Base-by-base conservation (phyloP, 257 asterid genomes). In the Solanum rostratum region DNA sequence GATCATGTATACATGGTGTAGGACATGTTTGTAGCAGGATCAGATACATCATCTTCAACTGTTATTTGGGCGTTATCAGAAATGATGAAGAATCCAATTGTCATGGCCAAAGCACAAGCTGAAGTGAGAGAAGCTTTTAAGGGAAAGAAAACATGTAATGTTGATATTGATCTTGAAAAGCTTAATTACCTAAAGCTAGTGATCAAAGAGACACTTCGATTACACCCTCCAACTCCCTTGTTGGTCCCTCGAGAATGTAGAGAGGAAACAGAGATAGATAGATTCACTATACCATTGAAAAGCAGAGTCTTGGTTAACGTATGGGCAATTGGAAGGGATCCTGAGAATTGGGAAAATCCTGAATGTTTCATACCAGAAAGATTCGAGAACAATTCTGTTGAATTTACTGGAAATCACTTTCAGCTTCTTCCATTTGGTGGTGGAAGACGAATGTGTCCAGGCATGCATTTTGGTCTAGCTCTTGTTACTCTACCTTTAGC, bases 211-310 rank as follows among this genome's bases (percentile, higher is more conserved):
- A 66, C 49, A 16, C 76, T 66, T 0, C 30, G 76, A 7, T 16
- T 66, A 33, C 76, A 66, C 22, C 89, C 89, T 43, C 55, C 86
- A 1, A 39, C 55, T 6, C 79, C 85, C 2, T 13, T 87, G n/a
- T 60, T 86, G 19, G 63, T 70, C 24, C 88, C 87, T 3, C 22
- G 85, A n/a, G 85, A 69, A 84, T 80, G 87, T n/a, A 84, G 85
- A 37, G 83, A 87, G 63, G 52, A 73, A 12, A 79, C 83, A 9
- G 15, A 80, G 29, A 43, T 87, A 20, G 55, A 79, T 10, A 79
- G 86, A 0, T 84, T 79, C 33, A 55, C 6, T 19, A 80, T 87
- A 66, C 69, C 87, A 0, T 19, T 39, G 9, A 68, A 70, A 30
- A 73, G 83, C 8, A 87, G 20, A 68, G 83, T 87, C 33, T 3